phyloP scores from a whole-genome alignment of 2,329 filamentous ascomycete species.

The Claviceps africana region DNA sequence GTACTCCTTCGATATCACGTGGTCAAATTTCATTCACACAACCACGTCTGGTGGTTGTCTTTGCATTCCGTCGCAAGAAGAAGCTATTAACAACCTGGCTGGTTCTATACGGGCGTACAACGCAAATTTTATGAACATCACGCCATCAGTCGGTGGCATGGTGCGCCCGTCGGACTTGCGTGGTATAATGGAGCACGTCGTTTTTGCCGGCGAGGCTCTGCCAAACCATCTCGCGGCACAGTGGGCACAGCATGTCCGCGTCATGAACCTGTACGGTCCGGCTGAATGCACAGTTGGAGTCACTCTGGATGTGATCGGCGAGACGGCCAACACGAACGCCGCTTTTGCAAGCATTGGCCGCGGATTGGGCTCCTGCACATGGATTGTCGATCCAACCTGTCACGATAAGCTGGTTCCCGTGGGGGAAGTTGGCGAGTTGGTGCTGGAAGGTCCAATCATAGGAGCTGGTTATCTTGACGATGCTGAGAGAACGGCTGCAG shows the following conservation, averaged over 20 bases:
- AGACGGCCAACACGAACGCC: neutral
- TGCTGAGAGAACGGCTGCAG: conserved; percentile 15
- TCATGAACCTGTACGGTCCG: conserved; percentile 13
- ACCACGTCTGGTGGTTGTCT: conserved; percentile 9
- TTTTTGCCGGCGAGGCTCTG: conserved; percentile 9
- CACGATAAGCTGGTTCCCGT: conserved; percentile 6
- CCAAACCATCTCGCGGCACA: conserved; percentile 2
- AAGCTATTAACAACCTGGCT: conserved; percentile 6
- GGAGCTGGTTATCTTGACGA: conserved; percentile 35
- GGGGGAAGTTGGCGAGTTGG: conserved; percentile 20
- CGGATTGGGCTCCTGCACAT: conserved; percentile 7
- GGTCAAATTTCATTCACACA: conserved; percentile 8
- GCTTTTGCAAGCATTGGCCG: neutral
- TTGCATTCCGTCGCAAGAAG: conserved; percentile 10
- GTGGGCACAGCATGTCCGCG: conserved; percentile 5
- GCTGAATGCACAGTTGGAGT: conserved; percentile 8
- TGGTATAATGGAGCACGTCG: conserved; percentile 6
- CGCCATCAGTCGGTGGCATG: conserved; percentile 10
- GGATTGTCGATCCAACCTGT: conserved; percentile 14
- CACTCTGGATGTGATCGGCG: neutral
- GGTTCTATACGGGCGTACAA: conserved; percentile 5
- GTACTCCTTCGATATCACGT: conserved; percentile 10
- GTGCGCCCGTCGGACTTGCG: conserved; percentile 2
- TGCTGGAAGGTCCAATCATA: conserved; percentile 30
- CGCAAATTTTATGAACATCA: conserved; percentile 9